phyloP scores from a whole-genome alignment of 495 filamentous ascomycete species.

The Bryoglossum gracile region DNA sequence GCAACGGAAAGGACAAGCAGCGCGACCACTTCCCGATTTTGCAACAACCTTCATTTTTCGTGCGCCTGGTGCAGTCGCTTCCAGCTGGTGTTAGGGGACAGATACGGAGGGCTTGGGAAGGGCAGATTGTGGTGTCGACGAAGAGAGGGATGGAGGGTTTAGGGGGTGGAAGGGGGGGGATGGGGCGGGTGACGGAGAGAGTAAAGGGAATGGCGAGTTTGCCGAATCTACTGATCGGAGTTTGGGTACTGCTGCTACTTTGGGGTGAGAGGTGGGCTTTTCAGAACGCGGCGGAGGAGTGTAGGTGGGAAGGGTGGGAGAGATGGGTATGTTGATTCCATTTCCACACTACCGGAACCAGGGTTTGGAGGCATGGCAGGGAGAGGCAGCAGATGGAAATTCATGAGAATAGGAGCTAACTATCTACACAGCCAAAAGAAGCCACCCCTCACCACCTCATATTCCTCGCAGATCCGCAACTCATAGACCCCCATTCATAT shows the following conservation, averaged over 20 bases:
- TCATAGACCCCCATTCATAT: slow-evolving; percentile 96
- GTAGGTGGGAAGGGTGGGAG: slow-evolving; percentile 84
- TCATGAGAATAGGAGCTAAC: slow-evolving; percentile 1
- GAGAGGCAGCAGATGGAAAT: background rate
- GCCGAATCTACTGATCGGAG: slow-evolving; percentile 54
- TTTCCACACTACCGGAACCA: background rate
- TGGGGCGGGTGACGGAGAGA: slow-evolving; percentile 9
- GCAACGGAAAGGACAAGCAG: too few species aligned
- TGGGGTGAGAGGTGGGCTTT: slow-evolving; percentile 86
- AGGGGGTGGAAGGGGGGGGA: too few species aligned
- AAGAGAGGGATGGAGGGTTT: background rate
- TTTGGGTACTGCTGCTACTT: slow-evolving; percentile 75
- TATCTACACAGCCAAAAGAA: slow-evolving; percentile 52
- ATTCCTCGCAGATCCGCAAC: slow-evolving; percentile 92
- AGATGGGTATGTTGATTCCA: slow-evolving; percentile 62
- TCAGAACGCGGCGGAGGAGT: slow-evolving; percentile 55
- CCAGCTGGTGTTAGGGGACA: slow-evolving; percentile 11
- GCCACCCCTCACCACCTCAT: slow-evolving; percentile 79
- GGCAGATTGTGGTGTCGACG: slow-evolving; percentile 9
- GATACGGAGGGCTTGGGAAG: slow-evolving; percentile 18
- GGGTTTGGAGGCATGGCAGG: background rate
- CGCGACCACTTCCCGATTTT: slow-evolving; percentile 16
- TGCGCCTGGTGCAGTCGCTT: slow-evolving; percentile 13
- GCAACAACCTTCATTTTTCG: slow-evolving; percentile 18
- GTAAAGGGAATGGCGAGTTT: slow-evolving; percentile 41